A percentile compares a stretch with the other conserved stretches of the same genome.
Evolutionary conservation across 1,284 basidiomycete species (phyloP).

Genomic region (Cryptococcus sp.): DNA sequence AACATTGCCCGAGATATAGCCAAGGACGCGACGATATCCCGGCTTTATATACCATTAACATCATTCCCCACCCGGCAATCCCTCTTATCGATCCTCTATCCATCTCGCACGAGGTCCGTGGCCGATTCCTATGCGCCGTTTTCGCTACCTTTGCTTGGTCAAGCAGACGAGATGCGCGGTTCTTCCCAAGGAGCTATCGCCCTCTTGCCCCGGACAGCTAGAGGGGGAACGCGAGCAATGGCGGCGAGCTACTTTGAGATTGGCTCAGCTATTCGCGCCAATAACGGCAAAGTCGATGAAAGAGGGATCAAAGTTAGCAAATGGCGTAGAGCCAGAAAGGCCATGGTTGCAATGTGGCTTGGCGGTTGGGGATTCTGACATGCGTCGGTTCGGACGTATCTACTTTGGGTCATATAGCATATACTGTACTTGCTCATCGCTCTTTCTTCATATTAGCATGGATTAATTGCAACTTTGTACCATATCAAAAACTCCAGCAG

Average conservation of each 20-base stretch:
- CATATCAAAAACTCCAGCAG: too few relatives aligned
- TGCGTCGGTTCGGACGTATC: too few relatives aligned
- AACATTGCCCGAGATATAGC: slow-evolving; percentile 53
- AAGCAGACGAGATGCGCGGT: slow-evolving; percentile 39
- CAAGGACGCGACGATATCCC: slow-evolving; percentile 49
- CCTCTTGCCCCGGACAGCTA: slow-evolving; percentile 41
- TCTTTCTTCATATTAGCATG: too few relatives aligned
- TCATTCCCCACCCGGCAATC: slow-evolving; percentile 23
- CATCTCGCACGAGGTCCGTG: background rate
- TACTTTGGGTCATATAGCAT: too few relatives aligned
- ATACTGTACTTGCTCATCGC: too few relatives aligned
- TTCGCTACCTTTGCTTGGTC: slow-evolving; percentile 33
- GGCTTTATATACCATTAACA: slow-evolving; percentile 53
- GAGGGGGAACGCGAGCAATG: slow-evolving; percentile 49
- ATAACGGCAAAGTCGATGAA: slow-evolving; percentile 27
- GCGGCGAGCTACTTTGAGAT: slow-evolving; percentile 52
- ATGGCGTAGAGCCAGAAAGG: slow-evolving; percentile 32
- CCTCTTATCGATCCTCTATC: slow-evolving; percentile 15
- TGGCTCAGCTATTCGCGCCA: slow-evolving; percentile 29
- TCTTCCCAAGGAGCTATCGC: slow-evolving; percentile 37
- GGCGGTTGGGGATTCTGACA: background rate
- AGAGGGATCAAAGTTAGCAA: slow-evolving; percentile 40
- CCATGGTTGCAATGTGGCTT: slow-evolving; percentile 38
- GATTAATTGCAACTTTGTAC: too few relatives aligned
- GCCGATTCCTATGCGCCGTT: slow-evolving; percentile 27